Percentiles rank a stretch among this genome's conserved stretches.
These are phyloP conservation scores for Neurospora tetraspora DNA, from an alignment of 495 filamentous ascomycete species.

Conservation along the genomic window DNA sequence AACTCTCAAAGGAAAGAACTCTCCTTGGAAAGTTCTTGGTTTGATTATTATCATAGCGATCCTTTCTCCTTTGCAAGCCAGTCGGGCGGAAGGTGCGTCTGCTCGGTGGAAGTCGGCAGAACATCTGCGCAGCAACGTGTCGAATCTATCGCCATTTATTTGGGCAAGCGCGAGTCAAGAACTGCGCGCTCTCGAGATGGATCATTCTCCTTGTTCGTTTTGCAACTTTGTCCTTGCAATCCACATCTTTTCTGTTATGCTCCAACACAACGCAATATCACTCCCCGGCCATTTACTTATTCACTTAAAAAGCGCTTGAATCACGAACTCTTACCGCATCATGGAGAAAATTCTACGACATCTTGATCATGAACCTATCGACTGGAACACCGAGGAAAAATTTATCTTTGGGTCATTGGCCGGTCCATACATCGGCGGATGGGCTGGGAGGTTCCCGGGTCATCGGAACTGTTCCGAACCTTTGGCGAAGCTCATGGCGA, in stretches of 20 bases:
- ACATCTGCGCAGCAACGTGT: background rate
- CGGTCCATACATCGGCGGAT: background rate
- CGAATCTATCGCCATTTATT: background rate
- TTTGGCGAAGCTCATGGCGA: background rate
- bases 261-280: background rate
- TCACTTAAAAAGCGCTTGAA: too few species aligned
- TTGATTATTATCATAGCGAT: background rate
- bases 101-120: background rate
- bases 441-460: background rate
- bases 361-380: too few species aligned
- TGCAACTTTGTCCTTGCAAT: background rate
- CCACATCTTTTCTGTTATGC: background rate
- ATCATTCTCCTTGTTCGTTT: background rate
- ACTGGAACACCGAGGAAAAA: background rate
- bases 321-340: background rate
- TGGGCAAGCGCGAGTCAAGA: background rate
- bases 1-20: background rate
- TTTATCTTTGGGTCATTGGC: background rate
- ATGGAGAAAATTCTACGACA: background rate
- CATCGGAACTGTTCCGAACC: background rate
- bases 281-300: background rate
- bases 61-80: background rate
- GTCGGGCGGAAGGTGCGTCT: background rate
- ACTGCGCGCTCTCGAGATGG: background rate
- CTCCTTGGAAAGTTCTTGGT: background rate